These are phyloP conservation scores for Melastoma malabathricum DNA, from an alignment of 345 rosid genomes.

Conservation along the genomic window DNA sequence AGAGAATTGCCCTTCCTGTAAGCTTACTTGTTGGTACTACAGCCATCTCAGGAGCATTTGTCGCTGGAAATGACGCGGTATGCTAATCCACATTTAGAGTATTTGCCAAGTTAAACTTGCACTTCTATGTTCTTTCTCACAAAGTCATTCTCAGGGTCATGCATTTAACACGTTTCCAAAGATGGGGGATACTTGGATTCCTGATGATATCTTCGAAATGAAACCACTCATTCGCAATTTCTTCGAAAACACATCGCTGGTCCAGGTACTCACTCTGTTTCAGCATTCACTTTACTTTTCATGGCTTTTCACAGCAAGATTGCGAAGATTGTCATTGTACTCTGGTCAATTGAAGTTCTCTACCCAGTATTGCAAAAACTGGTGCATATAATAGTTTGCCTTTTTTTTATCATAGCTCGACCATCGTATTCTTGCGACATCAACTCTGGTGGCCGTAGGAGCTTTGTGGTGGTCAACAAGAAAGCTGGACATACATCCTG, in stretches of 20 bases:
- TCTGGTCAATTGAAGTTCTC: neutral
- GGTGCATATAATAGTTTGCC: neutral
- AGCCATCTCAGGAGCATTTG: slow-evolving; percentile 90
- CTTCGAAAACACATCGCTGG: slow-evolving; percentile 80
- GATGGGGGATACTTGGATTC: slow-evolving; percentile 92
- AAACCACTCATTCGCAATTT: slow-evolving; percentile 77
- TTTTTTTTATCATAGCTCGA: slow-evolving; percentile 38
- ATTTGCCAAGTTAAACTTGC: too few relatives aligned
- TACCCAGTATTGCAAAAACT: neutral
- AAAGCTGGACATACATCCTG: slow-evolving; percentile 83
- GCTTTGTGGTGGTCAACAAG: slow-evolving; percentile 69
- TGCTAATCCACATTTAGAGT: slow-evolving; percentile 7
- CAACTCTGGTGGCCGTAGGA: slow-evolving; percentile 41
- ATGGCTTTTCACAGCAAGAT: neutral
- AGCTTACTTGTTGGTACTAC: slow-evolving; percentile 75
- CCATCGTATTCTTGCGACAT: slow-evolving; percentile 81
- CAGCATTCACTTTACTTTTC: neutral
- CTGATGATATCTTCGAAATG: slow-evolving; percentile 61
- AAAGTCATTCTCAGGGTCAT: slow-evolving; percentile 38
- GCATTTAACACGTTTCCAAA: slow-evolving; percentile 88
- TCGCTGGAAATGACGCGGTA: slow-evolving; percentile 97
- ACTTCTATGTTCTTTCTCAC: too few relatives aligned
- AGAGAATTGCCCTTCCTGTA: slow-evolving; percentile 67
- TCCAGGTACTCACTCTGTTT: slow-evolving; percentile 44
- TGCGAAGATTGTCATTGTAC: neutral